Evolutionary conservation across 1,284 basidiomycete species (phyloP).

Genomic region (Mycosarcoma mackinlayi): DNA sequence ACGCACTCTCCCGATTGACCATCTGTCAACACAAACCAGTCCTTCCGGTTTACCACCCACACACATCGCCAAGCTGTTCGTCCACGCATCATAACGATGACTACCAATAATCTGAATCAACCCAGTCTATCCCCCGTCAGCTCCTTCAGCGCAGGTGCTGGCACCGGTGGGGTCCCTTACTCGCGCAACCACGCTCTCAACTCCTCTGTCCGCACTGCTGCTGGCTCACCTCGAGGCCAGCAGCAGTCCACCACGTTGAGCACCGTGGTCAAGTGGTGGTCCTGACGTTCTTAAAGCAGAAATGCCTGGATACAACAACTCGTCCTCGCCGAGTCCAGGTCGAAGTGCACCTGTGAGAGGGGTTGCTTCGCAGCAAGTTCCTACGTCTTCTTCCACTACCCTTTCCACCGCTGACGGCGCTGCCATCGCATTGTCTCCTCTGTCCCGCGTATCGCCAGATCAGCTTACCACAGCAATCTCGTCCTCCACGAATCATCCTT

Average conservation of each 20-base stretch:
- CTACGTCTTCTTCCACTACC: conserved; percentile 10
- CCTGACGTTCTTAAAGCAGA: conserved; percentile 58
- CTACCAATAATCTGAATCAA: conserved; percentile 46
- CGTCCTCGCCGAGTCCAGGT: conserved; percentile 49
- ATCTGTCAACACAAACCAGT: neutral
- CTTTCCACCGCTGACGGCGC: neutral
- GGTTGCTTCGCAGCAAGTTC: conserved; percentile 53
- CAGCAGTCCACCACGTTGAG: conserved; percentile 54
- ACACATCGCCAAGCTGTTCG: conserved; percentile 48
- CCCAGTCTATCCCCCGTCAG: conserved; percentile 53
- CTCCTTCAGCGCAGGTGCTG: conserved; percentile 42
- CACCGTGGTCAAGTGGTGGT: conserved; percentile 60
- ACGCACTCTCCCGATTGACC: neutral
- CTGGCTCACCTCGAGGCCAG: conserved; percentile 38
- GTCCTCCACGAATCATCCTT: conserved; percentile 11
- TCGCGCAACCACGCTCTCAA: conserved; percentile 18
- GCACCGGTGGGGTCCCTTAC: conserved; percentile 50
- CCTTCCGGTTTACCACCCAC: no score
- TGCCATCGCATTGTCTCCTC: neutral
- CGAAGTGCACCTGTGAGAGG: conserved; percentile 62
- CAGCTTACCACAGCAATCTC: conserved; percentile 1
- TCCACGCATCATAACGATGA: conserved; percentile 41
- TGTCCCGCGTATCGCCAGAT: conserved; percentile 1
- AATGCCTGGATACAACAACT: conserved; percentile 53
- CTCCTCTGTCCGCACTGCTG: conserved; percentile 24